Evolutionary conservation across 352 stramenopile species (phyloP), one percentile per base, ranked within the genome.

Genomic region (Globisporangium okanoganense): DNA sequence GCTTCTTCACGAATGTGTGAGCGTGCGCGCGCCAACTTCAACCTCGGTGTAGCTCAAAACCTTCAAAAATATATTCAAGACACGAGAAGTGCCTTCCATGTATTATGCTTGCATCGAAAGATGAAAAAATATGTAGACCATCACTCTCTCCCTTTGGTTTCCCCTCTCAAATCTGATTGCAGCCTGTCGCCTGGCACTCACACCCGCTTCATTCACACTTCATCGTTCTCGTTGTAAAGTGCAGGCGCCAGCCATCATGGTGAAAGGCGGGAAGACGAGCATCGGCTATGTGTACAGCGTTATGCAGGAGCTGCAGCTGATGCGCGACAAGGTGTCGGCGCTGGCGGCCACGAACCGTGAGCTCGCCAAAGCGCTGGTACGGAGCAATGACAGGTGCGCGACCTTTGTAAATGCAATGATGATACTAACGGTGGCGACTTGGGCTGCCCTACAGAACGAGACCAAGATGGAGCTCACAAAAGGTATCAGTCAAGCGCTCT

Each of bases 321-420:
- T 92, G 25, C 76, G 80, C 31, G 69, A 73, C 16, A 72, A 86
- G 44, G 69, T 73, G 3, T 56, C 40, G 14, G 66, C 58, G 47
- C 67, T 87, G 8, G 71, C 75, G 7, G 69, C 82, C 41, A 88
- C 78, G 53, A 92, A 92, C 65, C 65, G 67, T 33, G 67, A 87
- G 10, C 62, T 92, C 27, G 82, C 82, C 2, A 88, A 83, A 68
- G 72, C 82, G 44, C 50, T 92, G 75, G 82, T 86, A 29, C 53
- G 69, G 24, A 41, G 22, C 16, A 3, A 38, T 50, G 5, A 4
- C 58, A 49, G 45, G 36, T 20, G 16, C 31, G 5, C 14, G 1
- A 6, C 16, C 5, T 40, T 12, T 1, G 14, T 38, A 22, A 41
- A 18, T 18, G 45, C 5, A 25, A 6, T 44, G 24, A 9, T 35